Base-by-base conservation (phyloP, 2,329 filamentous ascomycete genomes). In the Fusarium equiseti region DNA sequence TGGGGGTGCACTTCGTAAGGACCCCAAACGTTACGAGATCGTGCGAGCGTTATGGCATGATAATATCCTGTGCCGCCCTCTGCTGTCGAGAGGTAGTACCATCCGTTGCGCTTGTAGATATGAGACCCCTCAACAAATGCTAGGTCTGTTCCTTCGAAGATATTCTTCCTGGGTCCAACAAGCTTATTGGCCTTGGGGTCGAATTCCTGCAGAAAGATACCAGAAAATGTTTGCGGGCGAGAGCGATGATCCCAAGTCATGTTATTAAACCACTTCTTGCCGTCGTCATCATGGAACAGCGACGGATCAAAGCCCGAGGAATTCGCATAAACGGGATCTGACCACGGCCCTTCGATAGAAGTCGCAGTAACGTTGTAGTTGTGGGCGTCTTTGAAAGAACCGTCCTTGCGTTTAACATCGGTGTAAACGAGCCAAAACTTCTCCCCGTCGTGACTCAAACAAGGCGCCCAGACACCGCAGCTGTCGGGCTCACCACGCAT, bases 351-450 rank as follows among this genome's bases (percentile, higher is more conserved):
- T 40, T 86, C 83, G 56, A 90, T 87, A 8, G 79, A 71, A 0
- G 83, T 79, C 1, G 86, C 83, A 35, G 75, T 85, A 56, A 91
- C 85, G 62, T 91, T 89, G 74, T 90, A 91, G 73, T 90, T 91
- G 69, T 86, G 88, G 2, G 87, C 84, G 71, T 90, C 88, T 76
- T 89, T 90, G 83, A 89, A 90, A 4, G 85, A 87, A 15, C 89
- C 89, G 70, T 91, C 89, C 75, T 90, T 90, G 68, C 89, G 87
- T 79, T 90, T 91, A 18, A 91, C 88, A 72, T 90, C 88, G 2
- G 88, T 90, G 76, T 89, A 91, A 3, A 90, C 88, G 8, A 91
- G 84, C 83, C 85, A 90, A 78, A 90, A 91, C 57, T 80, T 84
- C 4, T 85, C 81, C 48, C 87, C 88, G 68, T 90, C 88, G 69